phyloP scores from a whole-genome alignment of 2,329 filamentous ascomycete genomes.

The Trichophyton verrucosum region DNA sequence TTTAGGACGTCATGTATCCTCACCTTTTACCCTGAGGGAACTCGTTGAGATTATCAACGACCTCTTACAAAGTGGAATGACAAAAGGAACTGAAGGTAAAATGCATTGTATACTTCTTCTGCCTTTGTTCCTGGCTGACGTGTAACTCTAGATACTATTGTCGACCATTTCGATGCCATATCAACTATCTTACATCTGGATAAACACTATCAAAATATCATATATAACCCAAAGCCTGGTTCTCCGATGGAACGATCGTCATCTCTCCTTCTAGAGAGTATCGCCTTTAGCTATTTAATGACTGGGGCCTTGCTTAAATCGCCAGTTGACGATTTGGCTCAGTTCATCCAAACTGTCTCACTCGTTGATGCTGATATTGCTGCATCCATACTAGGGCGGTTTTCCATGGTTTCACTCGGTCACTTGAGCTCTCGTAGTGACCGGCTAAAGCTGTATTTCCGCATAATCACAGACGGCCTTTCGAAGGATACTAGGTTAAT shows the following conservation, averaged over 20 bases:
- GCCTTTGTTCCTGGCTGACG: neutral
- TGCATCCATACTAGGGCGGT: constrained; percentile 24
- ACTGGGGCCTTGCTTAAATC: neutral
- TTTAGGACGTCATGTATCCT: constrained; percentile 20
- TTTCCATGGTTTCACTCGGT: constrained; percentile 18
- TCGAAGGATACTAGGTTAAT: constrained; percentile 20
- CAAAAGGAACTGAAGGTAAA: constrained; percentile 22
- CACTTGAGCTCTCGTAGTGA: constrained; percentile 16
- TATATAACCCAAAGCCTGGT: neutral
- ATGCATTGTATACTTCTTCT: neutral
- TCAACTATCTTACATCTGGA: neutral
- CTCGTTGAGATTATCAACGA: constrained; percentile 30
- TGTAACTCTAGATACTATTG: neutral
- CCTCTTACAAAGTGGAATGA: constrained; percentile 22
- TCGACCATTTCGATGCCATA: constrained; percentile 2
- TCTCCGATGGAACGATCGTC: constrained; percentile 5
- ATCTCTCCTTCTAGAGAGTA: constrained; percentile 5
- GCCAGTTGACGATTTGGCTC: neutral
- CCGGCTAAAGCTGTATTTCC: constrained; percentile 22
- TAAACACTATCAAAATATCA: neutral
- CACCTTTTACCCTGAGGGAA: constrained; percentile 25
- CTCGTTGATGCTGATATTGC: constrained; percentile 17
- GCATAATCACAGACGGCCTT: constrained; percentile 19
- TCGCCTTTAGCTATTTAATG: constrained; percentile 2
- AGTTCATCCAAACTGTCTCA: constrained; percentile 5